A percentile compares a stretch with the other conserved stretches of the same genome.
These are phyloP conservation scores for Thermothelomyces thermophilus DNA, from an alignment of 2,329 filamentous ascomycete genomes.

Conservation along the genomic window DNA sequence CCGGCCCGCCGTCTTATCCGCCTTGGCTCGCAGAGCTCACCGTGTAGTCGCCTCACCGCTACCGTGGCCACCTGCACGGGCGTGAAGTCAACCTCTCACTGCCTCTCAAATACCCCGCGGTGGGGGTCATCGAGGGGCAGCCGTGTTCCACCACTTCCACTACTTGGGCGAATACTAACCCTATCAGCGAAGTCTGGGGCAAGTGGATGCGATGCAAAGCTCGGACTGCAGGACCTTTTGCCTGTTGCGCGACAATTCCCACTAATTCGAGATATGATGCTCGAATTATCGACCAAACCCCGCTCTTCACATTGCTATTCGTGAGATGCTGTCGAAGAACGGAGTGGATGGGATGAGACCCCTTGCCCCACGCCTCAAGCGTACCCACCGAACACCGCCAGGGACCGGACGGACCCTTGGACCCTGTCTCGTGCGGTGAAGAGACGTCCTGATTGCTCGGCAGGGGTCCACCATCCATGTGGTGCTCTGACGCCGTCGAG, in stretches of 20 bases:
- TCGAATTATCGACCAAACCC: background rate
- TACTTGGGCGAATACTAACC: too few species aligned
- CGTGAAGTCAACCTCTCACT: background rate
- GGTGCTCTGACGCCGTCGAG: slow-evolving; percentile 2
- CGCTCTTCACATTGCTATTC: background rate
- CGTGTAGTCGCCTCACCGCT: background rate
- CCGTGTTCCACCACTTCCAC: background rate
- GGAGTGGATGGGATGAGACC: too few species aligned
- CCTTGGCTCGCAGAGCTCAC: slow-evolving; percentile 1
- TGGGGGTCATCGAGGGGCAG: slow-evolving; percentile 2
- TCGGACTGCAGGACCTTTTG: background rate
- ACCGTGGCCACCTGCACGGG: background rate
- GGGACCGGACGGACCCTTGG: slow-evolving; percentile 5
- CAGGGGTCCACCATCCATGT: slow-evolving; percentile 2
- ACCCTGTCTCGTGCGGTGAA: slow-evolving; percentile 12
- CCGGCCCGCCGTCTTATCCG: background rate
- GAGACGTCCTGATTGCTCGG: slow-evolving; percentile 6
- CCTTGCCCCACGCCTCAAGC: slow-evolving; percentile 1
- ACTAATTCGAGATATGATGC: slow-evolving; percentile 1
- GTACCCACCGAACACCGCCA: slow-evolving; percentile 6
- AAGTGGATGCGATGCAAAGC: slow-evolving; percentile 5
- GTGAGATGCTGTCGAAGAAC: too few species aligned
- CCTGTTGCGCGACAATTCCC: background rate
- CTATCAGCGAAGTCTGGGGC: slow-evolving; percentile 3
- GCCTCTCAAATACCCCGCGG: slow-evolving; percentile 2